Conservation (phyloP, 306 rosid genomes). For the Calophaca sinica region DNA sequence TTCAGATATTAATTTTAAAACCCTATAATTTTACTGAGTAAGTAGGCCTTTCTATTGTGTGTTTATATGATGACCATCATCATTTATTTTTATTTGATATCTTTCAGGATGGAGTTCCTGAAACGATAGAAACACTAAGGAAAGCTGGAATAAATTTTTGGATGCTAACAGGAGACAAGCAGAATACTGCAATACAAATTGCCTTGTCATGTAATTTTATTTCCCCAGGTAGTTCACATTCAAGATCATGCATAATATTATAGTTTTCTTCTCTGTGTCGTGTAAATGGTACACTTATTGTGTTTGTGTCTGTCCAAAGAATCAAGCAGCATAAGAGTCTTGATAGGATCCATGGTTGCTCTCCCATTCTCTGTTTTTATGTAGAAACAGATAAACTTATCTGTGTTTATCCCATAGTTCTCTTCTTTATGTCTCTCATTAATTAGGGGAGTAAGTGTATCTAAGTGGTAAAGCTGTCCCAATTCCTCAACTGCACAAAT, state of each 20-base stretch:
- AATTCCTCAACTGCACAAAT: background rate
- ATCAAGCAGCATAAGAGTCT: conserved; percentile 35
- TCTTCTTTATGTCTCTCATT: background rate
- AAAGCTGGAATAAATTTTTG: conserved; percentile 99
- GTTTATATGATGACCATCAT: background rate
- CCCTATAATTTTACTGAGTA: conserved; percentile 23
- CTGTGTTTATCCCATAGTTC: conserved; percentile 27
- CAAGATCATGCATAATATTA: conserved; percentile 37
- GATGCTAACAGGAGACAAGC: conserved; percentile 99
- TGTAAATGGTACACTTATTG: conserved; percentile 30
- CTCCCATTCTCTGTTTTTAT: conserved; percentile 23
- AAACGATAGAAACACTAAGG: conserved; percentile 88
- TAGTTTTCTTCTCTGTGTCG: conserved; percentile 30
- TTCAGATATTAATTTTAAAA: conserved; percentile 32
- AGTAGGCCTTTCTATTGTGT: background rate
- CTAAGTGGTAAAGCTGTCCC: too few relatives aligned
- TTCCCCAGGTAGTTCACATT: conserved; percentile 80
- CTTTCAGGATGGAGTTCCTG: conserved; percentile 97
- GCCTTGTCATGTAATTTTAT: conserved; percentile 97
- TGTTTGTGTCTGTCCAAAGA: conserved; percentile 11
- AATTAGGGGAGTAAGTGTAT: too few relatives aligned
- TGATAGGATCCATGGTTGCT: conserved; percentile 33
- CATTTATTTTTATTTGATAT: conserved; percentile 32
- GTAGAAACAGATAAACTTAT: background rate
- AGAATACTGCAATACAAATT: conserved; percentile 94